phyloP scores from a whole-genome alignment of 192 early-diverging fungal genomes.

The Entomortierella lignicola region DNA sequence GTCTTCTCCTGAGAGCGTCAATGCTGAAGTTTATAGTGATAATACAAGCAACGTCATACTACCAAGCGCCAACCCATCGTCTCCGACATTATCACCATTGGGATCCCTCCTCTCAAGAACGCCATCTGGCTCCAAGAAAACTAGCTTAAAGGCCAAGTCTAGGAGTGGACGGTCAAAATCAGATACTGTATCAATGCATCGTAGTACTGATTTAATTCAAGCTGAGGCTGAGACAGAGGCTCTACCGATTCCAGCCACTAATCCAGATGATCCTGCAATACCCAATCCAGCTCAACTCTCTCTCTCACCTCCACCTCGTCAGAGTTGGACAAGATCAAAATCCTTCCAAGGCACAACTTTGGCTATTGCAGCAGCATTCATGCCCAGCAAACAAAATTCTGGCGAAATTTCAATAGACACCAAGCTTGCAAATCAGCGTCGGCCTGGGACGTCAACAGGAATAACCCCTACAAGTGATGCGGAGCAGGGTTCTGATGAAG shows the following conservation, averaged over 20 bases:
- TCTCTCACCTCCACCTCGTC: slow-evolving; percentile 44
- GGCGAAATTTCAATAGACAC: slow-evolving; percentile 11
- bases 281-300: slow-evolving; percentile 21
- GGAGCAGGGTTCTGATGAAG: slow-evolving; percentile 1
- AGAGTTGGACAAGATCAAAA: slow-evolving; percentile 41
- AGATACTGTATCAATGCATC: slow-evolving; percentile 1
- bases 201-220: not conserved
- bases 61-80: not conserved
- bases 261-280: not conserved
- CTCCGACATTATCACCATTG: not conserved
- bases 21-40: not conserved
- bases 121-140: slow-evolving; percentile 26
- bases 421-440: slow-evolving; percentile 18
- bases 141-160: slow-evolving; percentile 10
- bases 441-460: not conserved
- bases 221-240: not conserved
- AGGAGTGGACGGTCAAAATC: slow-evolving; percentile 34
- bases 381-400: not conserved
- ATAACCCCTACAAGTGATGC: not conserved
- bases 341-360: slow-evolving; percentile 24
- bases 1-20: not conserved
- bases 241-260: slow-evolving; percentile 7
- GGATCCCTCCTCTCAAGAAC: slow-evolving; percentile 15
- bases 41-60: not conserved
- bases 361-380: not conserved